Evolutionary conservation across 2,329 filamentous ascomycete genomes (phyloP).

Genomic region (Aspergillus thermomutatus): DNA sequence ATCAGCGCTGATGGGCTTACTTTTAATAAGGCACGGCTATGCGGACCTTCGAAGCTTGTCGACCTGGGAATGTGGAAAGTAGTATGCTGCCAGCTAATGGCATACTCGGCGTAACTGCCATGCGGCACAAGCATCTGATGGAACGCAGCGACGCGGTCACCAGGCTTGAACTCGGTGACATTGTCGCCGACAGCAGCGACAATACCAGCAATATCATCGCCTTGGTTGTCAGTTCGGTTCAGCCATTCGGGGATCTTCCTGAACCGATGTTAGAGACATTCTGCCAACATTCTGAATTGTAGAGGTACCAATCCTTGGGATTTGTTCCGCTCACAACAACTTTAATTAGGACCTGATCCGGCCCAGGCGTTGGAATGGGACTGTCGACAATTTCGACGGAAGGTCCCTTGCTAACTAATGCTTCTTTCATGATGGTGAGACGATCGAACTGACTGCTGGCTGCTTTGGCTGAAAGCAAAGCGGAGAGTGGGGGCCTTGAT

Average conservation of each 20-base stretch:
- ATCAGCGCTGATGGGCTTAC: not conserved
- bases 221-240: constrained; percentile 34
- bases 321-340: constrained; percentile 38
- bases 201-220: constrained; percentile 52
- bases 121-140: constrained; percentile 48
- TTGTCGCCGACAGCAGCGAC: constrained; percentile 50
- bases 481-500: too few species aligned
- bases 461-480: too few species aligned
- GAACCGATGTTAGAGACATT: too few species aligned
- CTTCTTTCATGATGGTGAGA: constrained; percentile 8
- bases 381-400: constrained; percentile 5
- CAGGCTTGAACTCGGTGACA: constrained; percentile 53
- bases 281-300: too few species aligned
- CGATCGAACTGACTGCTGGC: too few species aligned
- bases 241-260: too few species aligned
- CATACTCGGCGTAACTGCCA: constrained; percentile 58
- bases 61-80: constrained; percentile 54
- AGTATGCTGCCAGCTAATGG: constrained; percentile 50
- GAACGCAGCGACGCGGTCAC: constrained; percentile 52
- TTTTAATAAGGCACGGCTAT: not conserved
- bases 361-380: constrained; percentile 34
- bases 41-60: constrained; percentile 50
- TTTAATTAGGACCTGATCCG: constrained; percentile 33
- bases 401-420: constrained; percentile 6
- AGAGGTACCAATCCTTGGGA: constrained; percentile 44